These are phyloP conservation scores for Ophiostoma ips DNA, from an alignment of 2,329 filamentous ascomycete species.

Conservation along the genomic window DNA sequence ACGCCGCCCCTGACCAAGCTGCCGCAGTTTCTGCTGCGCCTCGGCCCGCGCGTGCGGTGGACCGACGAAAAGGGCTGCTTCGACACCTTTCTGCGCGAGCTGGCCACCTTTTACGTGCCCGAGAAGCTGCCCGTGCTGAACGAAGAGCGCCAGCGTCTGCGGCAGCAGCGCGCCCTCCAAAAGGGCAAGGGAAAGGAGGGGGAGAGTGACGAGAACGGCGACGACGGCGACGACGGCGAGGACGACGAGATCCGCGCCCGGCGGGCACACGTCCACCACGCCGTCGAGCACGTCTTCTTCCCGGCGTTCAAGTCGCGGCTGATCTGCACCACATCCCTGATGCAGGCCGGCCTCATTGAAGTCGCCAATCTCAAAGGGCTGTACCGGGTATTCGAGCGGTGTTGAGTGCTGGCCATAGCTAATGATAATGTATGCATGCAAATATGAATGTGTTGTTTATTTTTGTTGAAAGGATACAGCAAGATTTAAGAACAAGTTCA, in stretches of 20 bases:
- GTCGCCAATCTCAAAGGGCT: slow-evolving; percentile 84
- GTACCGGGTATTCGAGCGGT: slow-evolving; percentile 90
- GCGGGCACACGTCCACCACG: slow-evolving; percentile 54
- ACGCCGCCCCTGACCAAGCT: slow-evolving; percentile 75
- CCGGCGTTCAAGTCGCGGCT: slow-evolving; percentile 74
- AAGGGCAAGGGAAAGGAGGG: slow-evolving; percentile 6
- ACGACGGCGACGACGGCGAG: slow-evolving; percentile 19
- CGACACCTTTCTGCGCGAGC: slow-evolving; percentile 65
- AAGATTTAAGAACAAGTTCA: neutral
- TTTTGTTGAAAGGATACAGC: neutral
- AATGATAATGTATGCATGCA: neutral
- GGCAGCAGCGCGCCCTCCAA: slow-evolving; percentile 15
- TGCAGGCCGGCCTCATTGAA: slow-evolving; percentile 65
- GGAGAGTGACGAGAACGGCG: slow-evolving; percentile 9
- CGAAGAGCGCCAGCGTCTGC: slow-evolving; percentile 9
- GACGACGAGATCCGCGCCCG: slow-evolving; percentile 40
- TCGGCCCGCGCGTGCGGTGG: slow-evolving; percentile 87
- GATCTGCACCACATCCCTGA: slow-evolving; percentile 64
- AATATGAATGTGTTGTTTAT: slow-evolving; percentile 52
- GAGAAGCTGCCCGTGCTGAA: slow-evolving; percentile 52
- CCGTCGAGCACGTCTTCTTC: slow-evolving; percentile 77
- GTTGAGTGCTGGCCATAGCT: no score
- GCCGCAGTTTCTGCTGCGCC: slow-evolving; percentile 70
- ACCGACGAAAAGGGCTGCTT: slow-evolving; percentile 74
- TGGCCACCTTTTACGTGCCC: slow-evolving; percentile 82